Conservation (phyloP, 306 rosid genomes). For the Lathyrus oleraceus region DNA sequence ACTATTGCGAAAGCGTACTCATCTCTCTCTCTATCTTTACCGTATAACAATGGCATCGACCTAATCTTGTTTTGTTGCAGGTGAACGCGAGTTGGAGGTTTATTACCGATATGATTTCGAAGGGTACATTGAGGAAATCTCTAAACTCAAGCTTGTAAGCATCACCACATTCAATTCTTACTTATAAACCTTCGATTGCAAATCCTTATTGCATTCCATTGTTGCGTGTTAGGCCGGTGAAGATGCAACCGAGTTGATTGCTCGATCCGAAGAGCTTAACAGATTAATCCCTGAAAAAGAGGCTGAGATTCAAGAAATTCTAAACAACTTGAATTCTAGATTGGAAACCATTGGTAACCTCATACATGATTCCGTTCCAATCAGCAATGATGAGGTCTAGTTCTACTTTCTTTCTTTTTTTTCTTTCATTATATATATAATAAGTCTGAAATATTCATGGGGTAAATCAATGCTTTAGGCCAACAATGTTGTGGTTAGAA, state of each 20-base stretch:
- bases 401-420: background rate
- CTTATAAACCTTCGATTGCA: background rate
- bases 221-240: constrained; percentile 46
- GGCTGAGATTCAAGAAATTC: constrained; percentile 66
- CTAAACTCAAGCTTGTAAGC: constrained; percentile 62
- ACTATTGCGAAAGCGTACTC: constrained; percentile 81
- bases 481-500: constrained; percentile 69
- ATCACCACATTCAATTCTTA: background rate
- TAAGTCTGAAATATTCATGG: background rate
- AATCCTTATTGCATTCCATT: too few species aligned
- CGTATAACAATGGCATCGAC: background rate
- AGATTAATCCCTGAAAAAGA: constrained; percentile 73
- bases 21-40: background rate
- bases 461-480: constrained; percentile 45
- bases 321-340: constrained; percentile 51
- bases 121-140: constrained; percentile 73
- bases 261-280: constrained; percentile 65
- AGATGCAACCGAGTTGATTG: constrained; percentile 59
- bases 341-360: constrained; percentile 86
- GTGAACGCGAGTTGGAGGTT: constrained; percentile 75
- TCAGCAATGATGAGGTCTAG: constrained; percentile 74
- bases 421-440: background rate
- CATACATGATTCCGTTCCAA: constrained; percentile 84
- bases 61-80: constrained; percentile 31
- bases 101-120: constrained; percentile 70